Evolutionary conservation across 2,329 filamentous ascomycete species (phyloP).

Genomic region (Calonectria henricotiae): DNA sequence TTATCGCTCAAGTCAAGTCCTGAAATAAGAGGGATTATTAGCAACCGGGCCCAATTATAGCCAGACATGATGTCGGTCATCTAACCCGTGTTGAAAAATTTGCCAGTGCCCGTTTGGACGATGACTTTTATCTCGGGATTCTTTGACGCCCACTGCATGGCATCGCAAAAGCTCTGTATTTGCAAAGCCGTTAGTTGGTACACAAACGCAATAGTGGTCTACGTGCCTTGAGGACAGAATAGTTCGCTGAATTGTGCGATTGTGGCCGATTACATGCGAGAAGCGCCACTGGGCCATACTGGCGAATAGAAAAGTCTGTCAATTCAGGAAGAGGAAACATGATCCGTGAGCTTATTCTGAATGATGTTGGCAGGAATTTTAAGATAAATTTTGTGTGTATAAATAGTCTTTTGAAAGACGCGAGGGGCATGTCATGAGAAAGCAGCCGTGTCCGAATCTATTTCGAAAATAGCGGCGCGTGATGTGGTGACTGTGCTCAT

Average conservation of each 20-base stretch:
- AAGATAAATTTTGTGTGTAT: too few species aligned
- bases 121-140: conserved; percentile 6
- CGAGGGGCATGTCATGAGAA: too few species aligned
- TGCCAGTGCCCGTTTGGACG: background rate
- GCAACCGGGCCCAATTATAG: background rate
- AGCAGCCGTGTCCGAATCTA: too few species aligned
- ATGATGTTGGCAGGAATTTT: too few species aligned
- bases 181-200: background rate
- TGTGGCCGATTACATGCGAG: background rate
- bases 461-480: too few species aligned
- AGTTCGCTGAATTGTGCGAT: background rate
- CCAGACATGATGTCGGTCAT: too few species aligned
- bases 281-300: conserved; percentile 1
- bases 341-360: too few species aligned
- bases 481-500: too few species aligned
- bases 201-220: background rate
- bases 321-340: background rate
- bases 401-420: too few species aligned
- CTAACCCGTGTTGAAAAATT: conserved; percentile 5
- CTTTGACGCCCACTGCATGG: background rate
- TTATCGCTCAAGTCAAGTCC: background rate
- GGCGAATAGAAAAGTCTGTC: background rate
- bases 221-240: background rate
- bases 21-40: background rate
- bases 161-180: background rate